Percentiles rank a stretch among this genome's conserved stretches.
phyloP scores from a whole-genome alignment of 352 stramenopile genomes.

The Peronosclerospora sorghi region DNA sequence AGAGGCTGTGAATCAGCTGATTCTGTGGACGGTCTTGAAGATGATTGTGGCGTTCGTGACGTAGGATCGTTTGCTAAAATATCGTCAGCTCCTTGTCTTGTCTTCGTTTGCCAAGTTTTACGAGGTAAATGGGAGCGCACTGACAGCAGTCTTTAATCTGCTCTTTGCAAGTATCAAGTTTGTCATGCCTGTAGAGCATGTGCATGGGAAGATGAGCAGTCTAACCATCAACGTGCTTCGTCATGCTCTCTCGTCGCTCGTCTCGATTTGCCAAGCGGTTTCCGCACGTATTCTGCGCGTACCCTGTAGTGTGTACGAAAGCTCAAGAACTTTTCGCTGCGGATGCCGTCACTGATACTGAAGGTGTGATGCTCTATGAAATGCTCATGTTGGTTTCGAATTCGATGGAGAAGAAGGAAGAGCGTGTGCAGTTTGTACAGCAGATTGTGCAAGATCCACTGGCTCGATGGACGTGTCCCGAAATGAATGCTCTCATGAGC shows the following conservation, averaged over 20 bases:
- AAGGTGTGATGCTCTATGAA: constrained; percentile 71
- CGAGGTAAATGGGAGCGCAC: no score
- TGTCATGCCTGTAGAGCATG: constrained; percentile 52
- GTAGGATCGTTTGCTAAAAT: constrained; percentile 56
- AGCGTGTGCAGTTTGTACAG: constrained; percentile 53
- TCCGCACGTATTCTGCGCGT: constrained; percentile 63
- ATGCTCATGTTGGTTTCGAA: constrained; percentile 76
- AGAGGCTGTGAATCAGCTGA: constrained; percentile 26
- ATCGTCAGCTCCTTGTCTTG: constrained; percentile 57
- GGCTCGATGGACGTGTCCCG: constrained; percentile 41
- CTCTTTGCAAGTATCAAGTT: no score
- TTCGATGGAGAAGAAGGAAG: constrained; percentile 51
- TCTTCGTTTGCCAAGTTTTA: constrained; percentile 73
- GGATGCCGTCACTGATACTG: constrained; percentile 61
- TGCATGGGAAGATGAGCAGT: constrained; percentile 50
- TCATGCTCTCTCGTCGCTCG: constrained; percentile 51
- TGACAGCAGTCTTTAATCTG: no score
- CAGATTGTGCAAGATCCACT: constrained; percentile 67
- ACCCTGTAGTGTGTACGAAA: constrained; percentile 51
- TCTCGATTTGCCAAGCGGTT: constrained; percentile 69
- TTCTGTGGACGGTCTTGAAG: constrained; percentile 37
- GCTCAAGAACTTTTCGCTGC: constrained; percentile 55
- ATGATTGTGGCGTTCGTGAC: constrained; percentile 45
- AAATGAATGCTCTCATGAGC: constrained; percentile 47
- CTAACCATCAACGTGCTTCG: no score